A percentile compares a stretch with the other conserved stretches of the same genome.
phyloP scores from a whole-genome alignment of 1,139 yeast genomes.

The Suhomyces coccinellae region DNA sequence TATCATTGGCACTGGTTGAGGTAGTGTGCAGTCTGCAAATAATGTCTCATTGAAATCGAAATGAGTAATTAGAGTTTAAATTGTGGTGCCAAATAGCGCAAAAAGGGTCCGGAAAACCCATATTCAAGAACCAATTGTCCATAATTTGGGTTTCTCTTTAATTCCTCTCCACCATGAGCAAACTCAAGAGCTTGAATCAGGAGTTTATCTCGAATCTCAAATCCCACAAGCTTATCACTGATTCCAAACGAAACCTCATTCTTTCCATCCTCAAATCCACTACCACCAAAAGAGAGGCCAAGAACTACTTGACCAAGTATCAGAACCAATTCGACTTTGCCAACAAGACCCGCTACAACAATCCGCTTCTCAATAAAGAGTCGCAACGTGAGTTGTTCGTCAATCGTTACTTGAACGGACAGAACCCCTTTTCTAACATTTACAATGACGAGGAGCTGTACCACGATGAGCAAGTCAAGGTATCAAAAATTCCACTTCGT shows the following conservation, averaged over 20 bases:
- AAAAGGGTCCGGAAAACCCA: not conserved
- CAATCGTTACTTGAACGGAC: conserved; percentile 40
- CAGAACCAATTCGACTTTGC: conserved; percentile 41
- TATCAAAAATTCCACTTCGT: conserved; percentile 45
- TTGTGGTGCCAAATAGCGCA: not conserved
- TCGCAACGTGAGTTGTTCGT: conserved; percentile 41
- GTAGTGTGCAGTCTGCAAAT: not conserved
- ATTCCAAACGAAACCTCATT: conserved; percentile 54
- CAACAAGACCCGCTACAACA: conserved; percentile 13
- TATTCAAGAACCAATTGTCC: not conserved
- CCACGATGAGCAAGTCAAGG: conserved; percentile 30
- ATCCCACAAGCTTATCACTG: conserved; percentile 34
- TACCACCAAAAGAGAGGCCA: conserved; percentile 75
- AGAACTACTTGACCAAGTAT: conserved; percentile 63
- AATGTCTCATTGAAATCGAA: not conserved
- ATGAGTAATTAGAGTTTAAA: not conserved
- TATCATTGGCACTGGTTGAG: too few relatives aligned
- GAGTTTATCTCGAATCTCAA: conserved; percentile 44
- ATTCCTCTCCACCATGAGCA: conserved; percentile 27
- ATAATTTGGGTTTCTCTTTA: not conserved
- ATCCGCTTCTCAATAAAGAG: conserved; percentile 20
- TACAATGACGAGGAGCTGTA: conserved; percentile 39
- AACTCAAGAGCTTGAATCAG: conserved; percentile 29
- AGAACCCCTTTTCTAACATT: conserved; percentile 36
- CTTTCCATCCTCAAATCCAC: conserved; percentile 70